These are phyloP conservation scores for Arthrobotrys sinensis DNA, from an alignment of 2,329 filamentous ascomycete species.

Conservation along the genomic window DNA sequence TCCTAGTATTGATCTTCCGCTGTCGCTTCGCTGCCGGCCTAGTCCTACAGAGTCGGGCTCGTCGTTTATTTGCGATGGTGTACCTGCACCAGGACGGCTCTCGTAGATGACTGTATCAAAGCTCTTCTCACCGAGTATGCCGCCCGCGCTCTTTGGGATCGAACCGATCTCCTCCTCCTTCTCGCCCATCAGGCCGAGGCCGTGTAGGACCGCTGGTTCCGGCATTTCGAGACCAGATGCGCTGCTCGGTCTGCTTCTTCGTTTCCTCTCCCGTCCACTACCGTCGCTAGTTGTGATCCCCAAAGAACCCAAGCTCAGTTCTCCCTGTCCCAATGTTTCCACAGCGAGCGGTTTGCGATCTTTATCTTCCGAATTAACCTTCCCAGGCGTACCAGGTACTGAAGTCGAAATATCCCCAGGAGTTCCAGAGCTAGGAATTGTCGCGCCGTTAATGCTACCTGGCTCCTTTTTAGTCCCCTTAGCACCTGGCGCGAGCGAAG, in stretches of 20 bases:
- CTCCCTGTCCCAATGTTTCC: constrained; percentile 88
- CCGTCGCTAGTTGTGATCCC: constrained; percentile 73
- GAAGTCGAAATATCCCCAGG: constrained; percentile 65
- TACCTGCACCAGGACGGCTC: neutral
- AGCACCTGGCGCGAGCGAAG: constrained; percentile 67
- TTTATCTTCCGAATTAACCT: constrained; percentile 65
- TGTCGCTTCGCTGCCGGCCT: constrained; percentile 49
- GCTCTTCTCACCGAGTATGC: constrained; percentile 41
- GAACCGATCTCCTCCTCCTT: constrained; percentile 56
- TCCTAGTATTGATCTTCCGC: constrained; percentile 67
- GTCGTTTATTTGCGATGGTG: constrained; percentile 41
- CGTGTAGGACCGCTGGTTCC: constrained; percentile 45
- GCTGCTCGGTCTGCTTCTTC: constrained; percentile 46
- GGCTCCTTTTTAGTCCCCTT: constrained; percentile 65
- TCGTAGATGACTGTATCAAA: constrained; percentile 58
- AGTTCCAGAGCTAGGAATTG: constrained; percentile 65
- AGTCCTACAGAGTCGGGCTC: constrained; percentile 14
- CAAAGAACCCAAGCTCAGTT: constrained; percentile 89
- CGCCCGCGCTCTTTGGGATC: constrained; percentile 55
- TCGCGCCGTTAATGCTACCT: constrained; percentile 65
- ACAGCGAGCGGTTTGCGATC: constrained; percentile 81
- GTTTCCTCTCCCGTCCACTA: constrained; percentile 25
- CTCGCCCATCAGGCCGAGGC: constrained; percentile 48
- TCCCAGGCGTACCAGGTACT: constrained; percentile 67
- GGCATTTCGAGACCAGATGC: constrained; percentile 44